Conservation (phyloP, 2,329 filamentous ascomycete genomes). For the Purpureocillium takamizusanense region DNA sequence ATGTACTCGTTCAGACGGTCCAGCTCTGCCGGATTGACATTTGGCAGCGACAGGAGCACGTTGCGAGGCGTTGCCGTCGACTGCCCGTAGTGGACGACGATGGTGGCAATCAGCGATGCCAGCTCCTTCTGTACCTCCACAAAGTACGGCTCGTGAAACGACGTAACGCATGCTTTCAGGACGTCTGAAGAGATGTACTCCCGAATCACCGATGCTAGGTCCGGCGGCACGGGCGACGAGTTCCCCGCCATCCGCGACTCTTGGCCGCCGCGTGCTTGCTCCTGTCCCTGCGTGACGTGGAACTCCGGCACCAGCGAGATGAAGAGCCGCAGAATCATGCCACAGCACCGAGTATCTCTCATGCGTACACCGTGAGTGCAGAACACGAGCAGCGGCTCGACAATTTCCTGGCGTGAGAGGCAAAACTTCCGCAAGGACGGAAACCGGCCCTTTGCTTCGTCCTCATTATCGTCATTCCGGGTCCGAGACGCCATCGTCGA, state of each 20-base stretch:
- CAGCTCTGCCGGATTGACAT: conserved; percentile 61
- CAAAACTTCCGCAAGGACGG: conserved; percentile 73
- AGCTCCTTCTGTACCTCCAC: conserved; percentile 93
- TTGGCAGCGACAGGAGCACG: conserved; percentile 72
- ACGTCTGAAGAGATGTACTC: conserved; percentile 88
- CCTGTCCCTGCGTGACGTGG: conserved; percentile 38
- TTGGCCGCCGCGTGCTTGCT: conserved; percentile 12
- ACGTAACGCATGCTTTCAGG: conserved; percentile 80
- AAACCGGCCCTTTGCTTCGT: conserved; percentile 26
- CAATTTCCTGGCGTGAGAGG: conserved; percentile 64
- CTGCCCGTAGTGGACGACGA: conserved; percentile 67
- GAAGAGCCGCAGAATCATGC: conserved; percentile 78
- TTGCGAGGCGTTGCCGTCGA: conserved; percentile 61
- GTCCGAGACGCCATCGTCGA: conserved; percentile 16
- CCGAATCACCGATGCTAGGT: conserved; percentile 59
- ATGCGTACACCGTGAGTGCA: conserved; percentile 85
- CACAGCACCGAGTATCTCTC: conserved; percentile 81
- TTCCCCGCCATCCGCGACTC: conserved; percentile 19
- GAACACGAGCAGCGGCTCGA: conserved; percentile 85
- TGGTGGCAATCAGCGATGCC: conserved; percentile 76
- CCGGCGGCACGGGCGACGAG: conserved; percentile 37
- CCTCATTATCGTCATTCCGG: conserved; percentile 12
- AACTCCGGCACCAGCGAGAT: conserved; percentile 80
- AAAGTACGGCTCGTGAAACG: conserved; percentile 91
- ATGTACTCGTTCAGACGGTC: conserved; percentile 54